Base-by-base conservation (phyloP, 352 stramenopile genomes). In the Thalassiosira hispida region DNA sequence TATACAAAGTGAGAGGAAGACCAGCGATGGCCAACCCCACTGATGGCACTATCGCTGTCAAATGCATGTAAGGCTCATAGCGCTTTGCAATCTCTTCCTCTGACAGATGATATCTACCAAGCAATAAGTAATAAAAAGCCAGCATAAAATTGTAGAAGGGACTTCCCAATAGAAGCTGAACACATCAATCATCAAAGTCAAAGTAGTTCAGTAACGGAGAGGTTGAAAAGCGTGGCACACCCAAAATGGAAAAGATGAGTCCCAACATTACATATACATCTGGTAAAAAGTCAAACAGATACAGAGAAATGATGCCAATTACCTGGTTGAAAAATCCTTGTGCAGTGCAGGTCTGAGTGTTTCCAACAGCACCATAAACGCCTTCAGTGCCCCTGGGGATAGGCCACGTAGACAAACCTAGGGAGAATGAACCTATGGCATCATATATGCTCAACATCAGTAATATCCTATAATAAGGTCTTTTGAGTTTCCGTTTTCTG, bases 311-410 rank as follows among this genome's bases (percentile, higher is more conserved):
- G n/a, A n/a, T n/a, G n/a, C n/a, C n/a, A n/a, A n/a, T n/a, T n/a
- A n/a, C n/a, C 20, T 72, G 49, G 35, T 66, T 78, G 51, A 87
- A 81, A 66, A 87, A 87, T 31, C 68, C 80, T 60, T 80, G 74
- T 11, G 80, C 80, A 0, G 70, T 76, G 44, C 80, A 87, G 3
- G 80, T 87, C 22, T 64, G 62, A 1, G 68, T 78, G 1, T 49
- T 87, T 18, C 80, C 80, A 29, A 27, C 69, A 5, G 80, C 80
- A 1, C 80, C 44, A n/a, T 71, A 83, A 9, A 73, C 68, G 20
- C 75, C 80, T 25, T 53, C 49, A 0, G 53, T 84, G 3, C 31
- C 31, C 29, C 20, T 33, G n/a, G 74, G 74, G 35, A 77, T 84
- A 7, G 75, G 68, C 68, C 71, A 87, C 0, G 80, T 83, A 2